Percentiles rank a stretch among this genome's conserved stretches.
Conservation (phyloP, 495 filamentous ascomycete genomes). For the Podospora pseudoanserina region DNA sequence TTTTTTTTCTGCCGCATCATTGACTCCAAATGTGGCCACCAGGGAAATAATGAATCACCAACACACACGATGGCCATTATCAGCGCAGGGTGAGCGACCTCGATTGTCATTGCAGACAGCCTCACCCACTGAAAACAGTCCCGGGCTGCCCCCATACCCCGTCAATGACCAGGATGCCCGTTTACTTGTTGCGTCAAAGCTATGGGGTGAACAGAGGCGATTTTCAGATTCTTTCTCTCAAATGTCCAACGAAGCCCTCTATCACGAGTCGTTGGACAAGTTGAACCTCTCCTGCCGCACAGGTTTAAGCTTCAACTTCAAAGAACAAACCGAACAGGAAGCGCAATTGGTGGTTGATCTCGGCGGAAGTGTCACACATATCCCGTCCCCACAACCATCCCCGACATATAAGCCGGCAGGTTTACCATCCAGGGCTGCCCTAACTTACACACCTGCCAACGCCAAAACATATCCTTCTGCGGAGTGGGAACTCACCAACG, state of each 20-base stretch:
- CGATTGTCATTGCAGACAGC: not conserved
- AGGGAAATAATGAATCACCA: not conserved
- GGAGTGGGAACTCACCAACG: too few species aligned
- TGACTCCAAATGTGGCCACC: not conserved
- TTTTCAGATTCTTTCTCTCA: conserved; percentile 4
- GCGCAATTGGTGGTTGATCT: not conserved
- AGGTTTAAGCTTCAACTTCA: not conserved
- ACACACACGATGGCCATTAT: not conserved
- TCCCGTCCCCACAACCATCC: not conserved
- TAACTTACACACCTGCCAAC: not conserved
- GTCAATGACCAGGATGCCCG: not conserved
- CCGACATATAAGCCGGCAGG: not conserved
- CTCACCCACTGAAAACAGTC: not conserved
- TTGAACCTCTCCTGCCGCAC: not conserved
- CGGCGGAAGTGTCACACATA: conserved; percentile 2
- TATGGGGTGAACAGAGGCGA: not conserved
- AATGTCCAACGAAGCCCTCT: not conserved
- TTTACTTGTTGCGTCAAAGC: not conserved
- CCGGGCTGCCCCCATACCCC: not conserved
- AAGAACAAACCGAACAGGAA: not conserved
- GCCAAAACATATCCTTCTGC: not conserved
- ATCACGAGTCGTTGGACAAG: conserved; percentile 1
- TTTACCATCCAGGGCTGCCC: not conserved
- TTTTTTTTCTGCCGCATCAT: not conserved
- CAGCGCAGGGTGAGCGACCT: not conserved